These are phyloP conservation scores for Casuarina glauca DNA, from an alignment of 306 rosid species.

Conservation along the genomic window DNA sequence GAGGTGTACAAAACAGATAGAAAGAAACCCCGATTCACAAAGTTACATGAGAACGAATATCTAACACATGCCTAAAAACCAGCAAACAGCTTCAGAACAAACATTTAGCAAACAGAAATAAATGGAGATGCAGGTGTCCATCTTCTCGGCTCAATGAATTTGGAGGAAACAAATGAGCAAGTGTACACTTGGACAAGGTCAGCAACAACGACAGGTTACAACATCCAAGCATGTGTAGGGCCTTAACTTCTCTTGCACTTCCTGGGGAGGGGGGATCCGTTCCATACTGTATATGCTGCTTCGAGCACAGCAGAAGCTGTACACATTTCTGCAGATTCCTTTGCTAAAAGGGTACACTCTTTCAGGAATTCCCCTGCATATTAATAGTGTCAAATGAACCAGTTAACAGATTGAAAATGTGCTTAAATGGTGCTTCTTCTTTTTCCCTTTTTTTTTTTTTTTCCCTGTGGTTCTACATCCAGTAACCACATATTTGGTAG, in stretches of 20 bases:
- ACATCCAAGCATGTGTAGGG: conserved; percentile 72
- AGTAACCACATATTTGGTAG: background rate
- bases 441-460: background rate
- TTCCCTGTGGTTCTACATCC: background rate
- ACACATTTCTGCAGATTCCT: conserved; percentile 71
- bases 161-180: background rate
- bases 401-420: background rate
- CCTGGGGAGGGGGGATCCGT: conserved; percentile 55
- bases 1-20: too few species aligned
- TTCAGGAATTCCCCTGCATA: conserved; percentile 72
- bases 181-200: conserved; percentile 32
- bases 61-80: conserved; percentile 37
- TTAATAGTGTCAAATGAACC: conserved; percentile 19
- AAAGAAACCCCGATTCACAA: too few species aligned
- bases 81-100: conserved; percentile 21
- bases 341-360: conserved; percentile 89
- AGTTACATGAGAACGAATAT: conserved; percentile 22
- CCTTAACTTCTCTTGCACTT: conserved; percentile 61
- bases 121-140: conserved; percentile 18
- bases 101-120: conserved; percentile 29
- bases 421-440: background rate
- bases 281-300: conserved; percentile 47
- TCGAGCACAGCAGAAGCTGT: conserved; percentile 65
- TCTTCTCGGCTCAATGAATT: conserved; percentile 20
- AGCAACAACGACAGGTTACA: conserved; percentile 78